Base-by-base conservation (phyloP, 768 basidiomycete genomes). In the Lanmaoa pseudosensibilis region DNA sequence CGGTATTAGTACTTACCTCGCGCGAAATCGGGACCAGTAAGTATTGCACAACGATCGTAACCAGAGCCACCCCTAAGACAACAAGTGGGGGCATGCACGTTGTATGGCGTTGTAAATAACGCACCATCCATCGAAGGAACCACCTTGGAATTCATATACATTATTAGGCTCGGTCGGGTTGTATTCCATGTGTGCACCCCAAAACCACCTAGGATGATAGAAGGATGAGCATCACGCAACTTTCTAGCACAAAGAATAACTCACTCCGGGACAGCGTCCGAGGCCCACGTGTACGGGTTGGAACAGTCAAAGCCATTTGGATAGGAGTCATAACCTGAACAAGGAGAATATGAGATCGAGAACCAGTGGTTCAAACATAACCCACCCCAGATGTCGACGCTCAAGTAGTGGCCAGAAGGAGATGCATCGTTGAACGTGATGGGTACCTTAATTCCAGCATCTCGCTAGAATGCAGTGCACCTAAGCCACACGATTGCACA, bases 301-400 rank as follows among this genome's bases (percentile, higher is more conserved):
- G 77, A 73, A 60, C 83, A 84, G 62, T 84, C 80, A 59, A 84
- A 84, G 1, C 79, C 79, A 53, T 81, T 79, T 2, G 80, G 80
- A 57, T 82, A 82, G 27, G 50, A 58, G 10, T 68, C 66, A 18
- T 64, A 63, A 21, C 62, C 63, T 69, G 46, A 33, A 46, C 12
- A 36, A 39, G 38, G 13, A 33, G 9, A 30, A 33, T 38, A 32
- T 54, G 34, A 57, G 55, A 30, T 48, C 21, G 13, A 43, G 25
- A 18, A 45, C 27, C 5, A 34, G 18, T 19, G 36, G 30, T n/a
- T 50, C 32, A 38, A 46, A 30, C 2, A 32, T n/a, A 38, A 62
- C 52, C 13, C 55, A 77, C 80, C 80, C 67, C 79, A 82, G n/a
- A 82, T 73, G 58, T 82, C 65, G 27, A 80, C 77, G 19, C 69